Conservation (phyloP, 805 yeast genomes). For the Lachancea sp. region DNA sequence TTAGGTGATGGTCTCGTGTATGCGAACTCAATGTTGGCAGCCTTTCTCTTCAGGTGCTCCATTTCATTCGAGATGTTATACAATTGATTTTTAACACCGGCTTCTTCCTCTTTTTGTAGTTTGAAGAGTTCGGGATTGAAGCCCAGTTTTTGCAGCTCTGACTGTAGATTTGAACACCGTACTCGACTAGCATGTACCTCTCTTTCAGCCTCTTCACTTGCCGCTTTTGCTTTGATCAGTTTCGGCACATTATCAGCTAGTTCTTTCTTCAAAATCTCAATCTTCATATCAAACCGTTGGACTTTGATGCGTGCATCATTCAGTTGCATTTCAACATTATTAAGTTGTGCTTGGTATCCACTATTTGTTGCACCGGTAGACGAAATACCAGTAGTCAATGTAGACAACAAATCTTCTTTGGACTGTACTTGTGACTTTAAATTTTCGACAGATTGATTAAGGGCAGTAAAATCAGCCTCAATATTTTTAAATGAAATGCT, state of each 20-base stretch:
- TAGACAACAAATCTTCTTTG: slow-evolving; percentile 74
- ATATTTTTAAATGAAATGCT: slow-evolving; percentile 34
- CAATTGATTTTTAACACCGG: slow-evolving; percentile 38
- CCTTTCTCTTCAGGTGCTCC: slow-evolving; percentile 52
- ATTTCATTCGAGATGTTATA: slow-evolving; percentile 41
- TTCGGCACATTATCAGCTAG: slow-evolving; percentile 41
- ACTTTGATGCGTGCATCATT: slow-evolving; percentile 49
- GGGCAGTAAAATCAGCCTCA: slow-evolving; percentile 40
- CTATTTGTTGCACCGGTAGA: slow-evolving; percentile 67
- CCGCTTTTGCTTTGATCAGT: slow-evolving; percentile 45
- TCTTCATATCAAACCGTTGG: slow-evolving; percentile 54
- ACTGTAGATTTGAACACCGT: slow-evolving; percentile 32
- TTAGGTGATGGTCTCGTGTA: slow-evolving; percentile 58
- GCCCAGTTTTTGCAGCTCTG: slow-evolving; percentile 46
- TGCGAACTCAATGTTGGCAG: slow-evolving; percentile 69
- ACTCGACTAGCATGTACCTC: slow-evolving; percentile 36
- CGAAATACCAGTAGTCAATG: slow-evolving; percentile 84
- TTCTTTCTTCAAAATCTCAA: slow-evolving; percentile 51
- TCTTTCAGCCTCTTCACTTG: slow-evolving; percentile 40
- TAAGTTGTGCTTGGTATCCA: slow-evolving; percentile 70
- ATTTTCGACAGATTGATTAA: slow-evolving; percentile 40
- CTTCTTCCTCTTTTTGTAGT: slow-evolving; percentile 43
- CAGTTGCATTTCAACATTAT: slow-evolving; percentile 50
- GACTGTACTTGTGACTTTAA: slow-evolving; percentile 44
- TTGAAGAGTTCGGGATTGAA: slow-evolving; percentile 44